Evolutionary conservation across 1,284 basidiomycete species (phyloP).

Genomic region (Cryptococcus hybrid): DNA sequence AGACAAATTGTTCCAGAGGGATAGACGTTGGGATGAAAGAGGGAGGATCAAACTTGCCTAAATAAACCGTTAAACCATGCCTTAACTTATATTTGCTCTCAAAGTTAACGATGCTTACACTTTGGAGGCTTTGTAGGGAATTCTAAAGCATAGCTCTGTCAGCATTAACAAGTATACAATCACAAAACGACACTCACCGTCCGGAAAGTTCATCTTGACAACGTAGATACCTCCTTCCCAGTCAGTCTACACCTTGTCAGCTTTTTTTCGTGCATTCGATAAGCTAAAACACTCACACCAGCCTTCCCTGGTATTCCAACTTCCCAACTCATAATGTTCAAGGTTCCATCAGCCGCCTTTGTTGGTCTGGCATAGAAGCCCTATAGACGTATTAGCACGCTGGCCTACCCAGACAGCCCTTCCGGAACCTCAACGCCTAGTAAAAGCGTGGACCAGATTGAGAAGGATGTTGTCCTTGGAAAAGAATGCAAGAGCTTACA

Average conservation of each 20-base stretch:
- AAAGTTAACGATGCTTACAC: conserved; percentile 27
- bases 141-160: conserved; percentile 21
- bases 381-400: conserved; percentile 52
- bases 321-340: conserved; percentile 98
- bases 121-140: conserved; percentile 51
- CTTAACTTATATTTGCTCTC: not conserved
- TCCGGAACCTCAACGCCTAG: no score
- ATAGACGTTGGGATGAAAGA: conserved; percentile 99
- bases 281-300: conserved; percentile 58
- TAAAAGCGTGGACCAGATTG: no score
- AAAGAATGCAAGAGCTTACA: conserved; percentile 58
- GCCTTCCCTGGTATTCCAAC: conserved; percentile 89
- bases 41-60: conserved; percentile 93
- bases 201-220: conserved; percentile 89
- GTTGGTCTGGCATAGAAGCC: conserved; percentile 94
- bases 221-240: conserved; percentile 98
- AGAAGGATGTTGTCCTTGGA: no score
- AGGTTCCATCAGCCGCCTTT: conserved; percentile 85
- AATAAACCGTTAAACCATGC: conserved; percentile 3
- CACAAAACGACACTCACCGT: conserved; percentile 63
- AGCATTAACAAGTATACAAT: conserved; percentile 6
- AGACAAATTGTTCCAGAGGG: conserved; percentile 98
- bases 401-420: no score
- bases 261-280: not conserved
- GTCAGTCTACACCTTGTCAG: conserved; percentile 63